A percentile compares a stretch with the other conserved stretches of the same genome.
phyloP scores from a whole-genome alignment of 495 filamentous ascomycete genomes.

The Tuber umbilicatum region DNA sequence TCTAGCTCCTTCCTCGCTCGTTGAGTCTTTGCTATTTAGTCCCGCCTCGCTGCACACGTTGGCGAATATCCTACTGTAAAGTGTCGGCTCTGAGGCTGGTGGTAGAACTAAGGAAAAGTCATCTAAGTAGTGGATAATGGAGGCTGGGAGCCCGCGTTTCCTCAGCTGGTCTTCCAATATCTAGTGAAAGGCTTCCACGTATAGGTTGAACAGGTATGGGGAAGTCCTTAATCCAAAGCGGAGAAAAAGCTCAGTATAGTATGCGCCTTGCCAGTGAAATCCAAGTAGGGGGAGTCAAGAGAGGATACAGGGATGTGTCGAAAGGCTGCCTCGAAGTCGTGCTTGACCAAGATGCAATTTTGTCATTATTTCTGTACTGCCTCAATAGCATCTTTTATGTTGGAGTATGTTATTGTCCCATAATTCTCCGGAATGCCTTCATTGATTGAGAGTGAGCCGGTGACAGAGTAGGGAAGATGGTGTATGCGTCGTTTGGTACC shows the following conservation, averaged over 20 bases:
- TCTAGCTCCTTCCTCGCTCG: not conserved
- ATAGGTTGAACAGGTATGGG: slow-evolving; percentile 14
- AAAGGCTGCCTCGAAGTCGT: slow-evolving; percentile 16
- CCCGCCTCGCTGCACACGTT: not conserved
- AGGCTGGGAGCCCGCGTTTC: no score
- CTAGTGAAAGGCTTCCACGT: slow-evolving; percentile 10
- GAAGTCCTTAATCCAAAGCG: slow-evolving; percentile 15
- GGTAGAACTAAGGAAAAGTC: slow-evolving; percentile 14
- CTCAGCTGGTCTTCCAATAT: slow-evolving; percentile 5
- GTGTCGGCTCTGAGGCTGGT: not conserved
- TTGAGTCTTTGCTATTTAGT: not conserved
- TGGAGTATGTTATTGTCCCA: no score
- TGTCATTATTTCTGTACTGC: not conserved
- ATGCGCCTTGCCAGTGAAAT: slow-evolving; percentile 12
- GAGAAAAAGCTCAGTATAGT: no score
- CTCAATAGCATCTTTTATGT: no score
- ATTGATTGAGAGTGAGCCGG: no score
- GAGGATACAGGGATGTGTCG: slow-evolving; percentile 18
- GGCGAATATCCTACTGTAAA: not conserved
- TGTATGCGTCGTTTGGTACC: no score
- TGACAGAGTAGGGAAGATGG: no score
- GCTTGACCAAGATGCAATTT: slow-evolving; percentile 11
- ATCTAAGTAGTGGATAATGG: slow-evolving; percentile 14
- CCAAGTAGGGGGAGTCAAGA: slow-evolving; percentile 10
- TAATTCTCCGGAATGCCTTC: no score